Evolutionary conservation across 495 filamentous ascomycete species (phyloP).

Genomic region (Chaetomidium leptoderma): DNA sequence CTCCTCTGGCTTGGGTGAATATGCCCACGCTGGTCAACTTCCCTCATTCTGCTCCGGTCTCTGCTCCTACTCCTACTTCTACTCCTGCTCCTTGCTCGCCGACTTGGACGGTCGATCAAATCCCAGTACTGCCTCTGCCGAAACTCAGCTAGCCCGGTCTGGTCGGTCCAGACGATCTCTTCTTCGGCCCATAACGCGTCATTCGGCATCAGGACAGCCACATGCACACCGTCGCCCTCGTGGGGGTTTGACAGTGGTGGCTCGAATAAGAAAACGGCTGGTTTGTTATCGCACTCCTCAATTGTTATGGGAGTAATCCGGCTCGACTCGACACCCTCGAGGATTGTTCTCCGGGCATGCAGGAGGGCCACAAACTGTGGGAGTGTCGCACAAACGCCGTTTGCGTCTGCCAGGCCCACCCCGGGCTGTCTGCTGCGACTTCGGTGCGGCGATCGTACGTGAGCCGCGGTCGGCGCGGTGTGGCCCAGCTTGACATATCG

Average conservation of each 20-base stretch:
- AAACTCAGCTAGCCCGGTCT: slow-evolving; percentile 19
- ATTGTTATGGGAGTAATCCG: slow-evolving; percentile 1
- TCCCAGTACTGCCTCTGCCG: slow-evolving; percentile 21
- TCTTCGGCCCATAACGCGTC: slow-evolving; percentile 26
- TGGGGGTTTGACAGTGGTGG: slow-evolving; percentile 18
- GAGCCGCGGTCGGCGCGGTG: not conserved
- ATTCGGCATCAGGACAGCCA: slow-evolving; percentile 24
- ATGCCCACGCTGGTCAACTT: too few relatives aligned
- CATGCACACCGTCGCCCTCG: slow-evolving; percentile 24
- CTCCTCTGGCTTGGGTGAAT: too few relatives aligned
- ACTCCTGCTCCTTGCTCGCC: slow-evolving; percentile 5
- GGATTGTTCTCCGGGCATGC: slow-evolving; percentile 20
- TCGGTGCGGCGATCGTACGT: not conserved
- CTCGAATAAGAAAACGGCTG: slow-evolving; percentile 15
- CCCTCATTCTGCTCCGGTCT: not conserved
- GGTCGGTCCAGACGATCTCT: slow-evolving; percentile 28
- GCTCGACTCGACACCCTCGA: slow-evolving; percentile 22
- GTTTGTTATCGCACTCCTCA: slow-evolving; percentile 1
- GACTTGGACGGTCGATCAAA: slow-evolving; percentile 17
- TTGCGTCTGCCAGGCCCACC: slow-evolving; percentile 12
- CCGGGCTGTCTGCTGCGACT: slow-evolving; percentile 2
- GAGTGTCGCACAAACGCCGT: slow-evolving; percentile 26
- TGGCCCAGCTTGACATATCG: slow-evolving; percentile 19
- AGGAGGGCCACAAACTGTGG: slow-evolving; percentile 30
- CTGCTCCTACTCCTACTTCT: too few relatives aligned